A percentile compares a stretch with the other conserved stretches of the same genome.
phyloP scores from a whole-genome alignment of 306 rosid genomes.

The Prunus mongolica region DNA sequence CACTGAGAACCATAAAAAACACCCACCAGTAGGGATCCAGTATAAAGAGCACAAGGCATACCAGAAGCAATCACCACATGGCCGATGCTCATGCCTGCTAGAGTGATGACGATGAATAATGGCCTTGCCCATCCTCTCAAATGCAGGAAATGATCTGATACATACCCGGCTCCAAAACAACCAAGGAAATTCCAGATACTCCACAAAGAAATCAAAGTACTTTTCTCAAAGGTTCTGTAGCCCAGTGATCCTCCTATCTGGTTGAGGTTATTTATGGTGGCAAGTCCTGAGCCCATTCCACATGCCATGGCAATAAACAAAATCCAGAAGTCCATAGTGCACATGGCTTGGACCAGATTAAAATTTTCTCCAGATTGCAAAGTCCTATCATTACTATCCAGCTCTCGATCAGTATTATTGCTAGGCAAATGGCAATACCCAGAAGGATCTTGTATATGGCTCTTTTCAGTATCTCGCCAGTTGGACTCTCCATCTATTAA shows the following conservation, averaged over 20 bases:
- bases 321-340: constrained; percentile 23
- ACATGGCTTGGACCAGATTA: constrained; percentile 20
- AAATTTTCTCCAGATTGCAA: constrained; percentile 7
- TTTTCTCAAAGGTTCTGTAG: constrained; percentile 9
- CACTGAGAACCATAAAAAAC: constrained; percentile 31
- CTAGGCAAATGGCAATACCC: not conserved
- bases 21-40: constrained; percentile 20
- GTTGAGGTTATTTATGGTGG: constrained; percentile 23
- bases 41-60: constrained; percentile 10
- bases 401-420: not conserved
- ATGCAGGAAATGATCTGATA: constrained; percentile 22
- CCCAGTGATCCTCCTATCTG: constrained; percentile 23
- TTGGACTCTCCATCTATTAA: not conserved
- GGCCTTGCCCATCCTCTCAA: constrained; percentile 27
- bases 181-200: constrained; percentile 35
- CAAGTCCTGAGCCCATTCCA: constrained; percentile 29
- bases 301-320: constrained; percentile 29
- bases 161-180: constrained; percentile 22
- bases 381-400: not conserved
- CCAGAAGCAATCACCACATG: constrained; percentile 19
- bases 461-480: not conserved
- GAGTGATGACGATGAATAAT: constrained; percentile 29
- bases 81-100: constrained; percentile 24
- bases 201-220: constrained; percentile 24
- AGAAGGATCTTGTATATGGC: not conserved